Percentiles rank a stretch among this genome's conserved stretches.
Evolutionary conservation across 768 basidiomycete species (phyloP).

Genomic region (Lyophyllum decastes): DNA sequence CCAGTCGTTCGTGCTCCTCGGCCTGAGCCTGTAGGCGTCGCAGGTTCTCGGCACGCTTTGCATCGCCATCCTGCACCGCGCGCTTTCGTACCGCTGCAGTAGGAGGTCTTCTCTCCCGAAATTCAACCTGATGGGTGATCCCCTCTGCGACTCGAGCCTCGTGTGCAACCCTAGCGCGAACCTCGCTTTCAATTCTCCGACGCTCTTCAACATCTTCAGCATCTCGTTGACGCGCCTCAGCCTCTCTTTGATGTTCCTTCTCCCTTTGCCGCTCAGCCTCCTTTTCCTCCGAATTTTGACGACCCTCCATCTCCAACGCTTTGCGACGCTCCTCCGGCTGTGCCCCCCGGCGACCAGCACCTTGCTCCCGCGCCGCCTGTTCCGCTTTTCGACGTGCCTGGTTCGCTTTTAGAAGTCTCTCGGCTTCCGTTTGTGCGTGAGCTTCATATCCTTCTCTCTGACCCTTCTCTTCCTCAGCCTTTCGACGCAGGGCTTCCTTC

Average conservation of each 20-base stretch:
- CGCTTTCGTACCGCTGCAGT: slow-evolving; percentile 3
- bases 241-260: slow-evolving; percentile 14
- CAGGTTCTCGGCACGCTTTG: slow-evolving; percentile 23
- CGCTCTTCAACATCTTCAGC: slow-evolving; percentile 1
- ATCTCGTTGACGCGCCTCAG: background rate
- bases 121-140: background rate
- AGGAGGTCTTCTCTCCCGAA: background rate
- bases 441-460: background rate
- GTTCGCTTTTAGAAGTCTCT: slow-evolving; percentile 11
- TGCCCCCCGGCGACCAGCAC: slow-evolving; percentile 16
- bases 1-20: slow-evolving; percentile 23
- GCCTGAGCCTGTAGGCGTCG: slow-evolving; percentile 25
- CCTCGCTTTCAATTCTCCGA: background rate
- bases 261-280: slow-evolving; percentile 4
- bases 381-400: slow-evolving; percentile 19
- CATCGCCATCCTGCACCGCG: slow-evolving; percentile 5
- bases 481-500: slow-evolving; percentile 6
- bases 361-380: slow-evolving; percentile 16
- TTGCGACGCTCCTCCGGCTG: slow-evolving; percentile 14
- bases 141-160: slow-evolving; percentile 2
- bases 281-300: slow-evolving; percentile 9
- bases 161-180: slow-evolving; percentile 9
- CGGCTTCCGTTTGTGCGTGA: slow-evolving; percentile 2
- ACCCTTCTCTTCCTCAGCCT: slow-evolving; percentile 9
- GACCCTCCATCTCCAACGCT: slow-evolving; percentile 13